Evolutionary conservation across 495 filamentous ascomycete species (phyloP), one percentile per base, ranked within the genome.

Genomic region (Lentithecium fluviatile): DNA sequence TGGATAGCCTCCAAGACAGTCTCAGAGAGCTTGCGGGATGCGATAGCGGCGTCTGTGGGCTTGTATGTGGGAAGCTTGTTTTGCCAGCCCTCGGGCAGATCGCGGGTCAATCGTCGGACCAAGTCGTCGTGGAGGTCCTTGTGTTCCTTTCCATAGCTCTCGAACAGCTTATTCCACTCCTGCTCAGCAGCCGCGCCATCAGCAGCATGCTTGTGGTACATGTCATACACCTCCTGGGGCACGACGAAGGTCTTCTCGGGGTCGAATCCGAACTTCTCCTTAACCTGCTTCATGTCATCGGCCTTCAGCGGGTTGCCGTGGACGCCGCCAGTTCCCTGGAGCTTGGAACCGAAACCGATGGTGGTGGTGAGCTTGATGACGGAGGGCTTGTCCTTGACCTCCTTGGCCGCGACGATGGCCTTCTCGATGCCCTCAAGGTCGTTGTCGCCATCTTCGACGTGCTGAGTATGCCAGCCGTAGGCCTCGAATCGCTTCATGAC

Each of bases 311-410:
- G 86, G 74, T 90, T 89, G 64, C 94, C 94, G 82, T 99, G 94
- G 58, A 99, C 94, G 73, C 89, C 89, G 71, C 88, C 85, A 68
- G 95, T 97, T 69, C 95, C 95, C 78, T 93, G 83, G 52, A 93
- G 82, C 80, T 89, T 84, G 68, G 94, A 99, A 66, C 94, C 94
- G 79, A 88, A 99, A 72, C 94, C 94, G 72, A 99, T 99, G 74
- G 89, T 99, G 70, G 94, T 99, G 66, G 86, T 94, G 59, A 99
- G 86, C 80, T 94, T 92, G 82, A 99, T 97, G 67, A 97, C 79
- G 49, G 94, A 87, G 56, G 94, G 94, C 86, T 96, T 99, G 82
- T 97, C 84, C 71, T 80, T 97, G 77, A 95, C 89, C 56, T 85
- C 80, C 81, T 93, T 84, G 70, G 84, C 85, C 78, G 88, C 82